These are phyloP conservation scores for Gryganskiella cystojenkinii DNA, from an alignment of 192 early-diverging fungal genomes.

Conservation along the genomic window DNA sequence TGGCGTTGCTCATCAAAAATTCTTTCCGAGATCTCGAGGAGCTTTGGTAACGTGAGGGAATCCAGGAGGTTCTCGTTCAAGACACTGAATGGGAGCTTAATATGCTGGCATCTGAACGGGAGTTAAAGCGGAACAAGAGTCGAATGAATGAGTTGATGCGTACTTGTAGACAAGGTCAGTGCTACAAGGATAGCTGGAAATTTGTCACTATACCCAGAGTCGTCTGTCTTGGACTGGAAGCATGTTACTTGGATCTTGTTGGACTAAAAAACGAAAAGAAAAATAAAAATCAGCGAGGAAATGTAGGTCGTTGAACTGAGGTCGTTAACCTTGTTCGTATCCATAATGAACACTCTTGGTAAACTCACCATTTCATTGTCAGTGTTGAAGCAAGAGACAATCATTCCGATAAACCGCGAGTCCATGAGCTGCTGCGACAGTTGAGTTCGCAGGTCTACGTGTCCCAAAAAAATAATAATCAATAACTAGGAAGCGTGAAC, in stretches of 20 bases:
- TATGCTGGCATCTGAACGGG: constrained; percentile 39
- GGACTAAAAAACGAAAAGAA: constrained; percentile 15
- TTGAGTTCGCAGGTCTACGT: constrained; percentile 63
- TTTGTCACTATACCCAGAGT: constrained; percentile 5
- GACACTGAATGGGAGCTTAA: constrained; percentile 47
- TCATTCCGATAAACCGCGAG: constrained; percentile 59
- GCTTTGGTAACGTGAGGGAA: constrained; percentile 40
- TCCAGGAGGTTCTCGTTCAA: constrained; percentile 47
- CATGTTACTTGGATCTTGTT: constrained; percentile 59
- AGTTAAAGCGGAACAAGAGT: too few relatives aligned
- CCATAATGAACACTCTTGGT: not conserved
- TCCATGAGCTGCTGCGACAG: constrained; percentile 63
- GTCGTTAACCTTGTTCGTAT: too few relatives aligned
- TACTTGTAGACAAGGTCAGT: too few relatives aligned
- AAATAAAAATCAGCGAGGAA: not conserved
- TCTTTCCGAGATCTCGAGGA: constrained; percentile 44
- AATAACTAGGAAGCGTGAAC: not conserved
- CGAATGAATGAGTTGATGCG: not conserved
- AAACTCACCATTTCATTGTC: constrained; percentile 50
- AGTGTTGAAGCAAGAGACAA: constrained; percentile 62
- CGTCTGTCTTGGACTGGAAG: constrained; percentile 49
- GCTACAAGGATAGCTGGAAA: too few relatives aligned
- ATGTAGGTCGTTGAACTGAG: too few relatives aligned
- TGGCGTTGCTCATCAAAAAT: constrained; percentile 60
- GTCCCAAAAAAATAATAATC: not conserved